Evolutionary conservation across 2,329 filamentous ascomycete genomes (phyloP).

Genomic region (Alternaria ethzedia): DNA sequence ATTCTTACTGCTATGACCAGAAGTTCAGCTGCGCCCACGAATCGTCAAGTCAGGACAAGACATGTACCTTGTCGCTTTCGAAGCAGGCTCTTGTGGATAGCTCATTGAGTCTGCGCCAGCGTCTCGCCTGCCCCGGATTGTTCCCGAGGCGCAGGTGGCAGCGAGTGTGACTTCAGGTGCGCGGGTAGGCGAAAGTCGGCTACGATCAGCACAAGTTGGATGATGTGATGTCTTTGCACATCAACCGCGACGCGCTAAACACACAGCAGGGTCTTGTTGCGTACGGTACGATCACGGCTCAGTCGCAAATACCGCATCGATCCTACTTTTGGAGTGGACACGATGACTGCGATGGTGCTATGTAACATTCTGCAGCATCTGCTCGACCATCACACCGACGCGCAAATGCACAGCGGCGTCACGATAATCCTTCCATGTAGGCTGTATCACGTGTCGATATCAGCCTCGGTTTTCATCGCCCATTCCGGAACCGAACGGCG

Average conservation of each 20-base stretch:
- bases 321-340: background rate
- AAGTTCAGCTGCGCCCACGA: slow-evolving; percentile 9
- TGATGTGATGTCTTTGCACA: slow-evolving; percentile 1
- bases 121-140: slow-evolving; percentile 15
- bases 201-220: slow-evolving; percentile 7
- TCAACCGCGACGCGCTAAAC: slow-evolving; percentile 1
- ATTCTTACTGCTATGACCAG: slow-evolving; percentile 12
- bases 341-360: slow-evolving; percentile 1
- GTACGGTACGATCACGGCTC: background rate
- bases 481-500: background rate
- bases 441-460: background rate
- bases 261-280: slow-evolving; percentile 5
- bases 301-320: background rate
- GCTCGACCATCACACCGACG: slow-evolving; percentile 2
- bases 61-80: background rate
- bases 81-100: background rate
- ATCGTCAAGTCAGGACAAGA: background rate
- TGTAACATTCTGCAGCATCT: slow-evolving; percentile 2
- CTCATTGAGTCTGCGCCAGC: background rate
- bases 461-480: background rate
- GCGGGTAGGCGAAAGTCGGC: background rate
- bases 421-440: background rate
- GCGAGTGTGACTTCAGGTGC: slow-evolving; percentile 3
- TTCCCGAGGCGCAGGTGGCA: slow-evolving; percentile 6
- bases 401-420: background rate